phyloP scores from a whole-genome alignment of 805 yeast genomes.

The Ogataea naganishii region DNA sequence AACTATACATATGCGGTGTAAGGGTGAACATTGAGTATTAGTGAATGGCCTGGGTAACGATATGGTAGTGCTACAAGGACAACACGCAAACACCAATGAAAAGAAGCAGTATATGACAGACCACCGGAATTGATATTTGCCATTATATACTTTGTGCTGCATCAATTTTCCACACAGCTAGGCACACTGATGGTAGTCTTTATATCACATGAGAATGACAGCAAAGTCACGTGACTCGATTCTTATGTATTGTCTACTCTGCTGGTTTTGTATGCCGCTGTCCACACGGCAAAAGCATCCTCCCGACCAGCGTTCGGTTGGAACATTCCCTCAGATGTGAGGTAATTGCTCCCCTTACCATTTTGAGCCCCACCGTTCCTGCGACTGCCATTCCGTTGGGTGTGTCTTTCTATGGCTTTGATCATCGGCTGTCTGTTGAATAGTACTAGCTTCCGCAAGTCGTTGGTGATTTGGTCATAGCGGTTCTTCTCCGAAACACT shows the following conservation, averaged over 20 bases:
- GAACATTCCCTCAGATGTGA: neutral
- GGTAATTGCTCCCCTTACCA: neutral
- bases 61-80: no score
- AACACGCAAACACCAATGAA: no score
- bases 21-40: no score
- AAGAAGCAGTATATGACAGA: no score
- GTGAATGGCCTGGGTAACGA: no score
- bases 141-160: no score
- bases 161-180: no score
- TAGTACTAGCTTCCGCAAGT: constrained; percentile 18
- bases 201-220: no score
- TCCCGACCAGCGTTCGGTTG: neutral
- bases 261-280: neutral
- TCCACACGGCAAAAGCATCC: neutral
- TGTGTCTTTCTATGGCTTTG: constrained; percentile 6
- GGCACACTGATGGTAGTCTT: no score
- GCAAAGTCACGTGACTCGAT: neutral
- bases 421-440: constrained; percentile 19
- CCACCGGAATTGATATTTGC: no score
- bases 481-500: constrained; percentile 17
- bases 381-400: neutral
- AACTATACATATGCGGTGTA: no score
- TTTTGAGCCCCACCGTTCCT: no score
- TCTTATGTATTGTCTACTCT: neutral
- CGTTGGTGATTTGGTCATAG: constrained; percentile 20